Percentiles rank a stretch among this genome's conserved stretches.
Evolutionary conservation across 805 yeast genomes (phyloP).

Genomic region (Wickerhamiella galacta): DNA sequence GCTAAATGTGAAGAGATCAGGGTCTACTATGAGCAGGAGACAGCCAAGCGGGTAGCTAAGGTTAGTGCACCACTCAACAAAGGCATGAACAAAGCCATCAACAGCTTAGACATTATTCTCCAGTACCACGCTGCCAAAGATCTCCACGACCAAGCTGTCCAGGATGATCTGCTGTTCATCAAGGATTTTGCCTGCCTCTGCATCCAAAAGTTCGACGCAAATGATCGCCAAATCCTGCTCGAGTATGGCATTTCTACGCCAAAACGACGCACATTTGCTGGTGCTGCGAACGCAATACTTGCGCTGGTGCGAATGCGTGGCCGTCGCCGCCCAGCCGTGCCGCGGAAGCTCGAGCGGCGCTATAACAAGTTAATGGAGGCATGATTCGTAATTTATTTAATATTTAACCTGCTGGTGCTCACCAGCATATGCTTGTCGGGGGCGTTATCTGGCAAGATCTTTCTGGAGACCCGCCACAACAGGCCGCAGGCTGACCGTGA

Average conservation of each 20-base stretch:
- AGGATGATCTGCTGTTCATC: background rate
- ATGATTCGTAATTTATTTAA: background rate
- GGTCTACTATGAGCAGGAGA: no score
- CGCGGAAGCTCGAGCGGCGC: background rate
- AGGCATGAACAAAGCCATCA: no score
- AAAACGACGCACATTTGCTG: no score
- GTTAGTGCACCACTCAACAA: no score
- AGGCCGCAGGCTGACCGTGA: background rate
- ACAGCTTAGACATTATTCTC: background rate
- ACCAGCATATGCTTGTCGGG: background rate
- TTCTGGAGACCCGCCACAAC: slow-evolving; percentile 3
- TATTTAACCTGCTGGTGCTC: background rate
- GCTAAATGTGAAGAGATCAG: no score
- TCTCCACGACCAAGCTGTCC: background rate
- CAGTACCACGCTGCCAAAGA: background rate
- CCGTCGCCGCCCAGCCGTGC: background rate
- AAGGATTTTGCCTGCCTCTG: background rate
- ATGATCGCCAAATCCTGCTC: no score
- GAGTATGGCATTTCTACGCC: no score
- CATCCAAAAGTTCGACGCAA: no score
- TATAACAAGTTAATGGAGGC: background rate
- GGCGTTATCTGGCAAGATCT: background rate
- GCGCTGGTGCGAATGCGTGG: background rate
- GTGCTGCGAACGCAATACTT: background rate
- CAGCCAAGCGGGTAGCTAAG: no score